Percentiles rank a stretch among this genome's conserved stretches.
phyloP scores from a whole-genome alignment of 768 basidiomycete genomes.

The Cubamyces lactineus region DNA sequence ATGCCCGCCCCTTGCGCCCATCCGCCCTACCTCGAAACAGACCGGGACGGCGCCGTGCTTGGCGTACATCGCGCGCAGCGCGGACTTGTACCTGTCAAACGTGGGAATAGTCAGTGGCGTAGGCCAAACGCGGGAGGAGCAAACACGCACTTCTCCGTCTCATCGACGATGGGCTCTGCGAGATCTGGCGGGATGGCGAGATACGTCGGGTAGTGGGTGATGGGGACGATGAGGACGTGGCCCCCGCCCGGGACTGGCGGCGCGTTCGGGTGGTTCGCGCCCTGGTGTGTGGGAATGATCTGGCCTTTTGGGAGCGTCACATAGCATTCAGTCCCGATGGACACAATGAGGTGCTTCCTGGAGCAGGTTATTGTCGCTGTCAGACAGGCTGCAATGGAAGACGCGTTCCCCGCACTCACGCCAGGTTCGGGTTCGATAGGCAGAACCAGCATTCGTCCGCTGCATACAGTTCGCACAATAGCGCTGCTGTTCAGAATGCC shows the following conservation, averaged over 20 bases:
- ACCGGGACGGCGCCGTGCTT: conserved; percentile 71
- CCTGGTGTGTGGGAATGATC: conserved; percentile 78
- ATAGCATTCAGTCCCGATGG: conserved; percentile 93
- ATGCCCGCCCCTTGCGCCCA: conserved; percentile 87
- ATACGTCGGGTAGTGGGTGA: conserved; percentile 91
- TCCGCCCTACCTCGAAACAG: conserved; percentile 84
- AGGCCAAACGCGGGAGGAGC: not conserved
- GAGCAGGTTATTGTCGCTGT: conserved; percentile 12
- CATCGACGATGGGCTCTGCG: conserved; percentile 71
- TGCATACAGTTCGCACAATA: conserved; percentile 33
- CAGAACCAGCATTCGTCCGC: conserved; percentile 99
- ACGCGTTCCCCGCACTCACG: conserved; percentile 50
- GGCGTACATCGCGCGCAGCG: conserved; percentile 72
- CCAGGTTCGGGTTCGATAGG: conserved; percentile 88
- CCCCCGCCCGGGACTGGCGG: conserved; percentile 87
- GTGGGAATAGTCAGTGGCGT: not conserved
- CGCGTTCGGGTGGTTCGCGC: conserved; percentile 43
- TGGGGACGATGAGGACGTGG: conserved; percentile 91
- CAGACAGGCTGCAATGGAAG: not conserved
- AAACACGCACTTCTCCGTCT: conserved; percentile 70
- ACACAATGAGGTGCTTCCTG: conserved; percentile 94
- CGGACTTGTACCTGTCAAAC: conserved; percentile 69
- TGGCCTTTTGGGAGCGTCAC: conserved; percentile 96
- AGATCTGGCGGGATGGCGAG: conserved; percentile 81
- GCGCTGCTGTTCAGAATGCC: not conserved